Base-by-base conservation (phyloP, 2,329 filamentous ascomycete species). In the Capronia coronata region DNA sequence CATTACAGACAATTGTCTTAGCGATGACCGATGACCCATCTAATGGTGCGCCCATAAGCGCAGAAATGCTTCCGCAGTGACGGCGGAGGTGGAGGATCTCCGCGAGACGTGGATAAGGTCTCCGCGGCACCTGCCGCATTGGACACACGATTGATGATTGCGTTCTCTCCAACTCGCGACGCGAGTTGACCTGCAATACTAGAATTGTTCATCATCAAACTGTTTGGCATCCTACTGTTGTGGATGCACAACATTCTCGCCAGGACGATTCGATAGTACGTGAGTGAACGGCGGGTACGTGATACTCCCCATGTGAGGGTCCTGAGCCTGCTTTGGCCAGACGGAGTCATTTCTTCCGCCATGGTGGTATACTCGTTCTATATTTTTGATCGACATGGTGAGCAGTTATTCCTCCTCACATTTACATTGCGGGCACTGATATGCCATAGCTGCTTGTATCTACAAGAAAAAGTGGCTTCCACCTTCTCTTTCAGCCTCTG, bases 341-440 rank as follows among this genome's bases (percentile, higher is more conserved):
- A 11, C 23, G 35, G 35, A 14, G n/a, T 16, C 34, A n/a, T 14
- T 9, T 7, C 2, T n/a, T 43, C 59, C 67, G 74, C 61, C 65
- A 97, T 98, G 93, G 83, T 86, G 54, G 86, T 97, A 69, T 97
- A 94, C 73, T 90, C 89, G 52, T 95, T 98, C 72, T 95, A 95
- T 76, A 96, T 98, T 66, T 98, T 98, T 68, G 93, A 98, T 73
- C 85, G 93, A 59, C 93, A 98, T 71, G 95, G 93, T 96, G 77
- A 65, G 79, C 18, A 65, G 79, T 11, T 19, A 18, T 37, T 2
- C 11, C 8, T 37, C 34, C 8, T 19, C 34, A 19, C 22, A 16
- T 37, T 9, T 18, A 16, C 14, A 19, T 11, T 37, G 11, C 2
- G 8, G n/a, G 40, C 51, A 19, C 53, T 48, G 47, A 49, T 10